phyloP scores from a whole-genome alignment of 495 filamentous ascomycete species.

The Tuber indicum region DNA sequence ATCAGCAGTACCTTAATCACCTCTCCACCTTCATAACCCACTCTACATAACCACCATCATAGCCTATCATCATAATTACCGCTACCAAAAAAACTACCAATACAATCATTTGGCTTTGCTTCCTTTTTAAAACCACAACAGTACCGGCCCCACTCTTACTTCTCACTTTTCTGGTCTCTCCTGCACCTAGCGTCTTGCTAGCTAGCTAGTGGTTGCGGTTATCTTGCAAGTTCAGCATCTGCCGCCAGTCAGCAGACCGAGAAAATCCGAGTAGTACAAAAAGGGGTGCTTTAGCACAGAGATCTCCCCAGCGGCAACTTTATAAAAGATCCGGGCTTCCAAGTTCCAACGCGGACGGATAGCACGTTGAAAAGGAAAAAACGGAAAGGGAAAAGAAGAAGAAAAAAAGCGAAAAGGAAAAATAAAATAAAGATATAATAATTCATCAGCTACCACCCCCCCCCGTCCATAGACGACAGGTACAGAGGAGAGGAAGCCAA shows the following conservation, averaged over 20 bases:
- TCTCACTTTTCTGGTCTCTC: slow-evolving; percentile 11
- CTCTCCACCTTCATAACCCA: neutral
- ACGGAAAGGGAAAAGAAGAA: slow-evolving; percentile 15
- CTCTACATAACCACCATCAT: slow-evolving; percentile 11
- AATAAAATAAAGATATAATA: slow-evolving; percentile 10
- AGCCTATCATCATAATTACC: slow-evolving; percentile 19
- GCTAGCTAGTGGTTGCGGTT: slow-evolving; percentile 25
- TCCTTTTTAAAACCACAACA: slow-evolving; percentile 20
- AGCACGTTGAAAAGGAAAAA: slow-evolving; percentile 13
- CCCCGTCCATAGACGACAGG: neutral
- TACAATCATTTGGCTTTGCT: slow-evolving; percentile 12
- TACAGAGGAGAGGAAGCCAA: slow-evolving; percentile 14
- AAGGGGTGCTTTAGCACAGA: slow-evolving; percentile 19
- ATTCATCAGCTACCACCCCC: neutral
- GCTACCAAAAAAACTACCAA: slow-evolving; percentile 8
- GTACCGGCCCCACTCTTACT: neutral
- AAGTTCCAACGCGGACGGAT: neutral
- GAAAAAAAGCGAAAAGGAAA: neutral
- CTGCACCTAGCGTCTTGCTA: slow-evolving; percentile 16
- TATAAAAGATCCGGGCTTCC: slow-evolving; percentile 29
- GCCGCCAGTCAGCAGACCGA: slow-evolving; percentile 25
- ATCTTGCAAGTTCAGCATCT: slow-evolving; percentile 31
- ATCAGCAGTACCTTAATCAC: neutral
- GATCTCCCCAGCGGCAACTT: slow-evolving; percentile 16
- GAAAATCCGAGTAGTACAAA: slow-evolving; percentile 29